A percentile compares a stretch with the other conserved stretches of the same genome.
phyloP scores from a whole-genome alignment of 2,329 filamentous ascomycete species.

The Teratosphaeria viscida region DNA sequence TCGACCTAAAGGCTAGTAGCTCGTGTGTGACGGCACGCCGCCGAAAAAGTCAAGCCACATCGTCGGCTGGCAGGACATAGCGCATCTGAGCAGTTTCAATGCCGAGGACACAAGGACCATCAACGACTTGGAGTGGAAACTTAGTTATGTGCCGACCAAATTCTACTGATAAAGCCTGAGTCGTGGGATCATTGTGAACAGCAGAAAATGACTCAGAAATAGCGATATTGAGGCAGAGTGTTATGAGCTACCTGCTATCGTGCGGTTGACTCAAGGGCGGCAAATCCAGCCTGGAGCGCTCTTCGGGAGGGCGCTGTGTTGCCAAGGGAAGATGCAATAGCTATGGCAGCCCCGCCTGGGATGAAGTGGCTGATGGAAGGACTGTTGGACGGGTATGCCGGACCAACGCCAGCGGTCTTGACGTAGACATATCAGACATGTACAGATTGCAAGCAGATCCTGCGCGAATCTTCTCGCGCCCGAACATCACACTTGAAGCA shows the following conservation, averaged over 20 bases:
- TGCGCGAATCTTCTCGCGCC: neutral
- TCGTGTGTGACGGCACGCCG: neutral
- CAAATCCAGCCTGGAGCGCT: no score
- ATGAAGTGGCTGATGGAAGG: no score
- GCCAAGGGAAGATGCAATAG: no score
- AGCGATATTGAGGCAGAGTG: no score
- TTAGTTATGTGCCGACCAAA: neutral
- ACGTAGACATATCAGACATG: neutral
- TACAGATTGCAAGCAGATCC: neutral
- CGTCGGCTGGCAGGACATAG: neutral
- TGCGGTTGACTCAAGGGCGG: no score
- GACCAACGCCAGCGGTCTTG: no score
- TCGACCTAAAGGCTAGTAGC: neutral
- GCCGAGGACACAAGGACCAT: neutral
- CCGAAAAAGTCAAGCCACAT: neutral
- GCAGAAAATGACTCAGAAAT: no score
- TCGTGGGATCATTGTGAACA: neutral
- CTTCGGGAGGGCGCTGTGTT: no score
- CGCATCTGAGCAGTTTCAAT: neutral
- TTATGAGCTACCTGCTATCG: no score
- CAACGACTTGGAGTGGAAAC: neutral
- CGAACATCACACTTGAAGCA: constrained; percentile 7
- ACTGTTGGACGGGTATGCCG: no score
- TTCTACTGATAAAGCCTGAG: neutral
- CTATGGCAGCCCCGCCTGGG: no score